Conservation (phyloP, 306 rosid genomes). For the Clitoria ternatea region DNA sequence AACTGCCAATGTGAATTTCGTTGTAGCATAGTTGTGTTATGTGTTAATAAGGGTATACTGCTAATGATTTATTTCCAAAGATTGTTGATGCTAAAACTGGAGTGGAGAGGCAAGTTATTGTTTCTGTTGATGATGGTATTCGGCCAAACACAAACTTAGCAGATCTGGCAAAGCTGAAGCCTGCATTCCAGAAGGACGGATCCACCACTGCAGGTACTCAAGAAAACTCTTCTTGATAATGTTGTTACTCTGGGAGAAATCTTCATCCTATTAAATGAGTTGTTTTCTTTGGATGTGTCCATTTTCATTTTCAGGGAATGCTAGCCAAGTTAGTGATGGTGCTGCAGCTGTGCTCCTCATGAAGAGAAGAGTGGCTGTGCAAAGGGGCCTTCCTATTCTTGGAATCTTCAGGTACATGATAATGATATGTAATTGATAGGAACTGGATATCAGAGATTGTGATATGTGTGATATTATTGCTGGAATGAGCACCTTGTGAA, state of each 20-base stretch:
- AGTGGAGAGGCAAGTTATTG: constrained; percentile 53
- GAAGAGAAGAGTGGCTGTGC: constrained; percentile 79
- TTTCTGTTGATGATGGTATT: constrained; percentile 82
- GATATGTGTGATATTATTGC: too few relatives aligned
- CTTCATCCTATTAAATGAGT: neutral
- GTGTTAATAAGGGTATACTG: constrained; percentile 9
- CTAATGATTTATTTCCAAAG: constrained; percentile 36
- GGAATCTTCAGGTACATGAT: constrained; percentile 68
- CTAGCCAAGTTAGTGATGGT: constrained; percentile 92
- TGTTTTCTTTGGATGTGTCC: neutral
- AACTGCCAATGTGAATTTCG: constrained; percentile 20
- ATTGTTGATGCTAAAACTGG: constrained; percentile 85
- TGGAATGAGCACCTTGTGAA: too few relatives aligned
- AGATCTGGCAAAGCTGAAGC: constrained; percentile 74
- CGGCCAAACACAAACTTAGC: constrained; percentile 57
- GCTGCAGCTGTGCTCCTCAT: constrained; percentile 94
- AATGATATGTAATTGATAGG: too few relatives aligned
- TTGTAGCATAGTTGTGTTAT: too few relatives aligned
- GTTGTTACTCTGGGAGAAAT: constrained; percentile 3
- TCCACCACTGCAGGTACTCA: constrained; percentile 79
- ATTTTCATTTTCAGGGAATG: constrained; percentile 58
- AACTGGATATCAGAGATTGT: too few relatives aligned
- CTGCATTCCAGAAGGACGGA: constrained; percentile 76
- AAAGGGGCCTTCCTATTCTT: constrained; percentile 80
- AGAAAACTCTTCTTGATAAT: neutral